Base-by-base conservation (phyloP, 257 asterid genomes). In the Schizonepeta tenuifolia region DNA sequence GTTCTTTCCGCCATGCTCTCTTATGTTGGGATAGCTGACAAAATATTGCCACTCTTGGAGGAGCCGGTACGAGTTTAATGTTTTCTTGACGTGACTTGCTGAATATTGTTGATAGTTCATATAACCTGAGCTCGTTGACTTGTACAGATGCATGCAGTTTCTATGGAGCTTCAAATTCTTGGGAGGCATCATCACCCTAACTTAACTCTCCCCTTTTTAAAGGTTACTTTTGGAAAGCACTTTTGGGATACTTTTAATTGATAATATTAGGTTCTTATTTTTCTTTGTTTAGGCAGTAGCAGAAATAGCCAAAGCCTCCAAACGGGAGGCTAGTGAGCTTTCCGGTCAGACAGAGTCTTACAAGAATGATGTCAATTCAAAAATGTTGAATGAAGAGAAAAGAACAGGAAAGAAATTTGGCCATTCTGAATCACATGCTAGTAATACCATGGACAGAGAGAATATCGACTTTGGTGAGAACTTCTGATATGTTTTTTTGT, bases 1-100 rank as follows among this genome's bases (percentile, higher is more conserved):
- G 95, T 95, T 73, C 98, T 95, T 71, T 86, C 98, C 33, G 93
- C 96, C 31, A 84, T 95, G 89, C 96, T 95, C 81, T 95, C 99
- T 17, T 90, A 82, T 55, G 77, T 92, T 73, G 98, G 97, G 70
- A 82, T 90, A 66, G 98, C 96, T 53, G 90, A 95, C 83, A 86
- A 85, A 72, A 86, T 95, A 78, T 80, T 95, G 79, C 99, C 99
- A 24, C 80, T 95, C 69, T 82, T 95, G 88, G 99, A 95, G 83
- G 99, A 95, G 79, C 96, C 98, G 83, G 99, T 94, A 86, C 70
- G 85, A 67, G n/a, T 71, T 70, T 65, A 40, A 49, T 54, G 62
- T 75, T 57, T 67, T 65, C 35, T 24, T 68, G 55, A 72, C 61
- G 21, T 17, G 65, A 44, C 51, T 31, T 53, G 6, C 51, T 71